Evolutionary conservation across 2,329 filamentous ascomycete species (phyloP).

Genomic region (Ceratocystis cubensis): DNA sequence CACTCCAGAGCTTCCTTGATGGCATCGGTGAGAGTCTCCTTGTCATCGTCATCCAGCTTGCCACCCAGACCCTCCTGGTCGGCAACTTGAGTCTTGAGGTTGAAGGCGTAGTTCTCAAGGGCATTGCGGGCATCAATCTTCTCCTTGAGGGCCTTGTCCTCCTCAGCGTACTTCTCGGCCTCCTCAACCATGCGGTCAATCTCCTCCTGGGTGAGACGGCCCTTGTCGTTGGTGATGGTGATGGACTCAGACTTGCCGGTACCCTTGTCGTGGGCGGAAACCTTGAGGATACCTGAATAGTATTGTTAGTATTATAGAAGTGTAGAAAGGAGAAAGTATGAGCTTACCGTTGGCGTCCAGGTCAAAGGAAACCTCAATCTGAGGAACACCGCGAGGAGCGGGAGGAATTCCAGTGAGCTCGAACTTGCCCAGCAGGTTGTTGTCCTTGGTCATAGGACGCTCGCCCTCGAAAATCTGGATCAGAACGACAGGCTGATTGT

Average conservation of each 20-base stretch:
- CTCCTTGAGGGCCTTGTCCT: slow-evolving; percentile 95
- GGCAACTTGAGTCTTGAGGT: slow-evolving; percentile 96
- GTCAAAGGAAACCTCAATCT: slow-evolving; percentile 97
- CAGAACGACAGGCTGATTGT: slow-evolving; percentile 90
- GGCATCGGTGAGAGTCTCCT: slow-evolving; percentile 88
- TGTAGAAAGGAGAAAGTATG: not conserved
- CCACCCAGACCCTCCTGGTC: slow-evolving; percentile 93
- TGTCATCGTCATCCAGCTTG: slow-evolving; percentile 97
- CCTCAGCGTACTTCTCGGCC: slow-evolving; percentile 96
- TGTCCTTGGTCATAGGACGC: slow-evolving; percentile 87
- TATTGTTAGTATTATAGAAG: not conserved
- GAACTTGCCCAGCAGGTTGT: slow-evolving; percentile 96
- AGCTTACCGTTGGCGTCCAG: slow-evolving; percentile 76
- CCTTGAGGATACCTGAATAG: slow-evolving; percentile 61
- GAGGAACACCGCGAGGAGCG: slow-evolving; percentile 87
- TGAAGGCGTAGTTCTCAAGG: slow-evolving; percentile 98
- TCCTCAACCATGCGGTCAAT: slow-evolving; percentile 99
- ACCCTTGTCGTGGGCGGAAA: slow-evolving; percentile 92
- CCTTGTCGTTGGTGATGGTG: slow-evolving; percentile 99
- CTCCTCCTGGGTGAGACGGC: slow-evolving; percentile 87
- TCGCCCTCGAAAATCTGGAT: slow-evolving; percentile 96
- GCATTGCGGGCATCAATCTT: slow-evolving; percentile 93
- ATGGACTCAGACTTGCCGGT: slow-evolving; percentile 96
- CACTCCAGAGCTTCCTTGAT: slow-evolving; percentile 96
- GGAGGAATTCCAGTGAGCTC: slow-evolving; percentile 93